Evolutionary conservation across 2,329 filamentous ascomycete species (phyloP).

Genomic region (Sclerotinia nivalis): DNA sequence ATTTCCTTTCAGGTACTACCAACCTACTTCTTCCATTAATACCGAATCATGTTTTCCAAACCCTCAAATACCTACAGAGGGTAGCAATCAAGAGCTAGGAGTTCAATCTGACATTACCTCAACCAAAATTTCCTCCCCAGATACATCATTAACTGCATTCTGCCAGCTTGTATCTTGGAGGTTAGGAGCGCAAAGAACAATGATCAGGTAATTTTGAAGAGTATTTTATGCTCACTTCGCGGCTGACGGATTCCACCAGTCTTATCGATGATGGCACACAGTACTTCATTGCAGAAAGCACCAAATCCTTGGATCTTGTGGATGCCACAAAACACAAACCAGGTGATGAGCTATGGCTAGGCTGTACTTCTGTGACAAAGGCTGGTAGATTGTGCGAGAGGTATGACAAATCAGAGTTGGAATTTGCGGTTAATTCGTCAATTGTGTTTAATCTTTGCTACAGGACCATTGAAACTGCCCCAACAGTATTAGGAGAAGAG

Average conservation of each 20-base stretch:
- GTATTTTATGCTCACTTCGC: background rate
- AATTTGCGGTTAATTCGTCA: background rate
- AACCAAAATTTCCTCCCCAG: slow-evolving; percentile 43
- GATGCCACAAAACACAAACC: slow-evolving; percentile 36
- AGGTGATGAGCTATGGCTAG: slow-evolving; percentile 42
- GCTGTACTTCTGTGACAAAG: slow-evolving; percentile 38
- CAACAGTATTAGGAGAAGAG: slow-evolving; percentile 26
- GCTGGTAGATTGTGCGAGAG: slow-evolving; percentile 40
- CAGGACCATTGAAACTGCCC: slow-evolving; percentile 37
- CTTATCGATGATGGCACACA: slow-evolving; percentile 50
- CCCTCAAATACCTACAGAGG: background rate
- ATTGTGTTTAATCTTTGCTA: slow-evolving; percentile 5
- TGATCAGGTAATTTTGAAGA: slow-evolving; percentile 45
- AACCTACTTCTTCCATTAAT: slow-evolving; percentile 30
- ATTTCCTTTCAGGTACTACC: slow-evolving; percentile 37
- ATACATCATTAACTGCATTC: slow-evolving; percentile 49
- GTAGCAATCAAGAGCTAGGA: slow-evolving; percentile 24
- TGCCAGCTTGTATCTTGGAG: slow-evolving; percentile 53
- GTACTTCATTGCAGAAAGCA: slow-evolving; percentile 55
- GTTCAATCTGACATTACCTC: slow-evolving; percentile 36
- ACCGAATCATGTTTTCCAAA: slow-evolving; percentile 15
- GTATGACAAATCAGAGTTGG: slow-evolving; percentile 26
- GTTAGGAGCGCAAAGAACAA: slow-evolving; percentile 49
- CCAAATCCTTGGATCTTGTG: slow-evolving; percentile 45
- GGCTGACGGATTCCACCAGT: slow-evolving; percentile 34